Evolutionary conservation across 176 grass and related monocot genomes (phyloP).

Genomic region (Aechmea fasciata): DNA sequence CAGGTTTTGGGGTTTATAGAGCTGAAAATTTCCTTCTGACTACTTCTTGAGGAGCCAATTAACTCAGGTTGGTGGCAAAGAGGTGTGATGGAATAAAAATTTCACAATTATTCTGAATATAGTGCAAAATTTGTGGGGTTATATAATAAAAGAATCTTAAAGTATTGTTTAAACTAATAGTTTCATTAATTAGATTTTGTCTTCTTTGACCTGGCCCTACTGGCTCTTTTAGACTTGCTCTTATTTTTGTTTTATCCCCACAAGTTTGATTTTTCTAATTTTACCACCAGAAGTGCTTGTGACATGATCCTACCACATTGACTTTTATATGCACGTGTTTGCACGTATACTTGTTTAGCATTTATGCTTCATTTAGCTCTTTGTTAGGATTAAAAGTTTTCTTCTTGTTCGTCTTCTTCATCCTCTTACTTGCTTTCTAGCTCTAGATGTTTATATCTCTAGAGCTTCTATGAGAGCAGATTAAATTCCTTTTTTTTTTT

Average conservation of each 20-base stretch:
- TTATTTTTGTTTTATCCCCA: slow-evolving; percentile 4
- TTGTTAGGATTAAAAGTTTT: not conserved
- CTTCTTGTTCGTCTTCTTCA: slow-evolving; percentile 5
- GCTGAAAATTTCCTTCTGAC: not conserved
- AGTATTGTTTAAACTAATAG: not conserved
- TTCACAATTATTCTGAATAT: not conserved
- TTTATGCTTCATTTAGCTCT: slow-evolving; percentile 19
- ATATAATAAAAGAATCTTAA: not conserved
- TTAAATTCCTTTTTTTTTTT: not conserved
- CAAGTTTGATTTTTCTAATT: not conserved
- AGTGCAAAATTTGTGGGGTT: not conserved
- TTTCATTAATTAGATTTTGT: slow-evolving; percentile 1
- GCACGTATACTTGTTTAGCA: slow-evolving; percentile 16
- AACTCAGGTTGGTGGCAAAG: not conserved
- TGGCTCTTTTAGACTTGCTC: slow-evolving; percentile 1
- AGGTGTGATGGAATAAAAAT: not conserved
- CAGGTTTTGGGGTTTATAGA: not conserved
- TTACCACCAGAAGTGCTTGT: slow-evolving; percentile 12
- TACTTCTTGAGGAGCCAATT: not conserved
- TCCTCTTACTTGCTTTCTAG: slow-evolving; percentile 9
- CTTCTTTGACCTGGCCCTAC: slow-evolving; percentile 33
- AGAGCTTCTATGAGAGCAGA: not conserved
- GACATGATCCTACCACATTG: slow-evolving; percentile 31
- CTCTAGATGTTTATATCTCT: not conserved
- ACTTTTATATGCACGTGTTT: slow-evolving; percentile 24